These are phyloP conservation scores for Rhodamnia argentea DNA, from an alignment of 345 rosid genomes.

Conservation along the genomic window DNA sequence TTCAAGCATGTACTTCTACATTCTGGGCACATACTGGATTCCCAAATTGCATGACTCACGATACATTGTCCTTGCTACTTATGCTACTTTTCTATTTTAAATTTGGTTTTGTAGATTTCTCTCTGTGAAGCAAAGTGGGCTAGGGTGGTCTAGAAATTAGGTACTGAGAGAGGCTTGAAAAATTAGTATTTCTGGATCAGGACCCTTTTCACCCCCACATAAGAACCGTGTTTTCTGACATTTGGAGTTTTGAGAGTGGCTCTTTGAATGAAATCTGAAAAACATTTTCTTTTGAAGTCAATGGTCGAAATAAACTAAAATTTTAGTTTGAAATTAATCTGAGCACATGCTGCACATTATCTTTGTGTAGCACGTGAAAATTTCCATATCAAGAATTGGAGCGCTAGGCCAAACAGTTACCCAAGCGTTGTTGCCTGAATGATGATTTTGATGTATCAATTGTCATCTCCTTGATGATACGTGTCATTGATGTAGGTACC, in stretches of 20 bases:
- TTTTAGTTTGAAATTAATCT: not conserved
- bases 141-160: not conserved
- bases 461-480: not conserved
- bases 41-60: not conserved
- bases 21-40: not conserved
- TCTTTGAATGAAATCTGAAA: not conserved
- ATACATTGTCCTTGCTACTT: not conserved
- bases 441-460: not conserved
- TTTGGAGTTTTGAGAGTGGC: not conserved
- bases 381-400: not conserved
- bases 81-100: not conserved
- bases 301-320: not conserved
- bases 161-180: not conserved
- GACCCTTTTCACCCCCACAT: not conserved
- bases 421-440: not conserved
- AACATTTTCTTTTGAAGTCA: not conserved
- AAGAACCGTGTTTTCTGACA: not conserved
- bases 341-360: not conserved
- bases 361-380: not conserved
- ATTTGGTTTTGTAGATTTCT: not conserved
- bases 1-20: not conserved
- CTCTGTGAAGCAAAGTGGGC: not conserved
- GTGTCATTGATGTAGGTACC: slow-evolving; percentile 32
- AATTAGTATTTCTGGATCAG: not conserved
- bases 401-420: not conserved